These are phyloP conservation scores for Sordariomycetes sp. DNA, from an alignment of 2,329 filamentous ascomycete genomes.

Conservation along the genomic window DNA sequence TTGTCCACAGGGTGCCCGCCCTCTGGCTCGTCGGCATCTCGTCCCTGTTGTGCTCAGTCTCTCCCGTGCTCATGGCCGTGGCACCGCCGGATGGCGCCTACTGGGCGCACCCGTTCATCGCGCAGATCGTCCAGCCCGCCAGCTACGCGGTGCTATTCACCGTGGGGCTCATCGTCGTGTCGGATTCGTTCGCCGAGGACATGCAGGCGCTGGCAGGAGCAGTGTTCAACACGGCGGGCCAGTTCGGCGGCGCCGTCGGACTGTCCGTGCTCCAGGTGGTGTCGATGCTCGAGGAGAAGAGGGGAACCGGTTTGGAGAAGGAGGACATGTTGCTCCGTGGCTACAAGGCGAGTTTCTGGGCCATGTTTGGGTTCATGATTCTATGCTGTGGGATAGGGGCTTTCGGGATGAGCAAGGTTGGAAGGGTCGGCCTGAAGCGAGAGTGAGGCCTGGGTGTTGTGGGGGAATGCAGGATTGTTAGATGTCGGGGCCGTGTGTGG, in stretches of 20 bases:
- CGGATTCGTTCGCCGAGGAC: conserved; percentile 41
- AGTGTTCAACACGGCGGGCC: conserved; percentile 48
- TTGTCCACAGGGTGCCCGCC: conserved; percentile 29
- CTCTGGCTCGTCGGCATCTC: conserved; percentile 26
- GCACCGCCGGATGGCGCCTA: conserved; percentile 36
- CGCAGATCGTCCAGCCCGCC: conserved; percentile 28
- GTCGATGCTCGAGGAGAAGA: conserved; percentile 23
- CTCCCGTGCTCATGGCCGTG: conserved; percentile 45
- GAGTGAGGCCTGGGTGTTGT: conserved; percentile 14
- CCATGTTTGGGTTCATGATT: conserved; percentile 35
- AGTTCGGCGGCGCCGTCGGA: conserved; percentile 42
- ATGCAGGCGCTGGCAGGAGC: conserved; percentile 49
- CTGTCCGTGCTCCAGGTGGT: conserved; percentile 36
- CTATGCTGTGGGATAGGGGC: conserved; percentile 23
- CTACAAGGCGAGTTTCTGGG: conserved; percentile 39
- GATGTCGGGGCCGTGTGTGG: not conserved
- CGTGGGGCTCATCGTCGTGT: conserved; percentile 41
- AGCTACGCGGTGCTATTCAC: conserved; percentile 41
- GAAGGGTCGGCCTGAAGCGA: conserved; percentile 35
- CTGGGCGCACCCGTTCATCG: conserved; percentile 35
- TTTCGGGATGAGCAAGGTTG: conserved; percentile 27
- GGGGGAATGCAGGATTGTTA: not conserved
- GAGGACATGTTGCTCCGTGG: conserved; percentile 30
- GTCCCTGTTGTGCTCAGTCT: conserved; percentile 27
- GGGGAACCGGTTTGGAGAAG: conserved; percentile 13